Evolutionary conservation across 306 rosid species (phyloP).

Genomic region (Benincasa hispida): DNA sequence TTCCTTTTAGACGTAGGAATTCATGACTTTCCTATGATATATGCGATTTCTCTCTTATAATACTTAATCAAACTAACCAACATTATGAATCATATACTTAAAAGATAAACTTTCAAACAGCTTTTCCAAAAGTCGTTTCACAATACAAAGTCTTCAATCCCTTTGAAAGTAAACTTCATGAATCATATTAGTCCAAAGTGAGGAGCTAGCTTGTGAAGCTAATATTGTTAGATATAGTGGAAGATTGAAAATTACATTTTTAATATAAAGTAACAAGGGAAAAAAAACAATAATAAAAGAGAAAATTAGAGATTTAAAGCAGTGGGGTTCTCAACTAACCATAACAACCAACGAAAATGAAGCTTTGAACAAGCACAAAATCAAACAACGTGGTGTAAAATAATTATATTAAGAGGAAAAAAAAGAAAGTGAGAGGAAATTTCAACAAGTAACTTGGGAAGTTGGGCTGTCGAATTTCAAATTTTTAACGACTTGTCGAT

Average conservation of each 20-base stretch:
- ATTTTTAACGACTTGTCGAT: slow-evolving; percentile 5
- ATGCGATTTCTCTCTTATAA: too few species aligned
- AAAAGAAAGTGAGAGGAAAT: neutral
- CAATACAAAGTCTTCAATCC: neutral
- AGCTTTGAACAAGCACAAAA: slow-evolving; percentile 12
- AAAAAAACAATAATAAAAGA: neutral
- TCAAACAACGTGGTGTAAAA: neutral
- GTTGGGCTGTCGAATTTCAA: neutral
- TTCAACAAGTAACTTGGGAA: neutral
- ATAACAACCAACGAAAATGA: slow-evolving; percentile 38
- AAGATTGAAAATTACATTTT: neutral
- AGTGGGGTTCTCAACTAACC: slow-evolving; percentile 21
- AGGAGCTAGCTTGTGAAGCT: neutral
- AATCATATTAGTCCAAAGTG: neutral
- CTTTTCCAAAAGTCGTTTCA: neutral
- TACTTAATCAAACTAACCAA: too few species aligned
- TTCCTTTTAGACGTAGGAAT: too few species aligned
- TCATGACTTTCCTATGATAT: too few species aligned
- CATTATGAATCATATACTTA: too few species aligned
- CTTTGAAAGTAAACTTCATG: neutral
- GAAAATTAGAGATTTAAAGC: neutral
- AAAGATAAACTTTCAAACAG: neutral
- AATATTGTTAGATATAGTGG: neutral
- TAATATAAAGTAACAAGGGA: neutral
- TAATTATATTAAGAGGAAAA: neutral